phyloP scores from a whole-genome alignment of 768 basidiomycete species.

The Termitomyces sp. region DNA sequence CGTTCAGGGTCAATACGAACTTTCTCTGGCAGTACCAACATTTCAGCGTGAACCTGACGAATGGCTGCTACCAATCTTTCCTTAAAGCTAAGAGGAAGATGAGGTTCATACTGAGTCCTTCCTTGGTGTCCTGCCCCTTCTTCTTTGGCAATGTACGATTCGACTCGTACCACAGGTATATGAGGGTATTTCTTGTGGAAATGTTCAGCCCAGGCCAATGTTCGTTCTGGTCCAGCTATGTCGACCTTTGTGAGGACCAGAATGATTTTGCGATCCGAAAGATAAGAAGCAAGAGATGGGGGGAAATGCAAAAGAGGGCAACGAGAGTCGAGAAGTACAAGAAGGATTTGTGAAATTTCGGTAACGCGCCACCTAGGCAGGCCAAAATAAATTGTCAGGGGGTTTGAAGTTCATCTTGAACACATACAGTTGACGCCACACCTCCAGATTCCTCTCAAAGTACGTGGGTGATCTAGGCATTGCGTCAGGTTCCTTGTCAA shows the following conservation, averaged over 20 bases:
- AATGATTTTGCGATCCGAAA: conserved; percentile 53
- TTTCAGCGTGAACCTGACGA: conserved; percentile 57
- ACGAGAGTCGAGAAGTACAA: conserved; percentile 85
- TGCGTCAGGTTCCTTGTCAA: conserved; percentile 4
- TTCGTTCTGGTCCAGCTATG: conserved; percentile 66
- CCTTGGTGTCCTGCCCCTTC: conserved; percentile 40
- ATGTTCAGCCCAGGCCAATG: conserved; percentile 63
- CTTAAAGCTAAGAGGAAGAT: conserved; percentile 65
- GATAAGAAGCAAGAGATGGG: conserved; percentile 66
- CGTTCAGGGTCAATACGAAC: conserved; percentile 46
- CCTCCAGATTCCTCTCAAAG: conserved; percentile 89
- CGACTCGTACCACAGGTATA: conserved; percentile 66
- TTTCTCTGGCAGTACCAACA: conserved; percentile 65
- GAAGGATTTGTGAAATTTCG: conserved; percentile 85
- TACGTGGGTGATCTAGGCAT: conserved; percentile 70
- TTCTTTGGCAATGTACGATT: conserved; percentile 64
- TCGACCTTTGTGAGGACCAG: conserved; percentile 88
- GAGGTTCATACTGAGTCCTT: conserved; percentile 51
- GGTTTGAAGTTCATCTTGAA: neutral
- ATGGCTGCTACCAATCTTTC: conserved; percentile 63
- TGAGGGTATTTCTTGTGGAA: conserved; percentile 52
- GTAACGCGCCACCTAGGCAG: conserved; percentile 81
- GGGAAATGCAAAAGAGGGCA: conserved; percentile 88
- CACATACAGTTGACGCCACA: conserved; percentile 89
- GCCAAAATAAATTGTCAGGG: conserved; percentile 7